Base-by-base conservation (phyloP, 768 basidiomycete species). In the Chalciporus sphaerocephalus region DNA sequence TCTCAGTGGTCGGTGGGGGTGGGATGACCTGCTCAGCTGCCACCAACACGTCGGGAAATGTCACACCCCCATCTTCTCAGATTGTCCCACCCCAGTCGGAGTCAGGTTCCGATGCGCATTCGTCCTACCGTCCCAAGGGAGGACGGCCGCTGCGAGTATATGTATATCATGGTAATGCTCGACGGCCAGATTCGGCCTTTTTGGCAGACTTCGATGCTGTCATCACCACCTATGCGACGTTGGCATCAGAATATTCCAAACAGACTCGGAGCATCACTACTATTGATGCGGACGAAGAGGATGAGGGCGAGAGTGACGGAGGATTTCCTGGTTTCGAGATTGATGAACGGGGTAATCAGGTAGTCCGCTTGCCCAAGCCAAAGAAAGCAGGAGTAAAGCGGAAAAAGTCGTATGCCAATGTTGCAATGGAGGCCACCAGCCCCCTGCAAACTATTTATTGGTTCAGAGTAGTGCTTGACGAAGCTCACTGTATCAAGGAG, bases 401-500 rank as follows among this genome's bases (percentile, higher is more conserved):
- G 66, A 80, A 84, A 71, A 80, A 83, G 53, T 68, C 69, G 16
- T 61, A 52, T 46, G 65, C 63, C 48, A 65, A 61, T 36, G 72
- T 68, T 47, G 69, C 72, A 5, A 54, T 50, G 17, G 80, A 81
- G 55, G 65, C 71, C 15, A 74, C 81, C 3, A 96, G 92, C 61
- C 83, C 95, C 17, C 66, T 99, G 46, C 96, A 98, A 66, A 87
- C 86, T 57, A 81, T 99, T 21, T 83, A 97, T 56, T 99, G 96
- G 96, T 98, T 96, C 71, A 71, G 92, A 53, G 85, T 94, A 35
- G 89, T 98, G 20, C 76, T 96, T 27, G 92, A 95, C 59, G 87
- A 97, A 69, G 90, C 96, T 43, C 90, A 96, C 93, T 95, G 68
- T 47, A 99, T 99, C 70, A 99, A 99, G 67, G 95, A 97, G 67